These are phyloP conservation scores for Monosporozyma unispora DNA, from an alignment of 805 yeast species.

Conservation along the genomic window DNA sequence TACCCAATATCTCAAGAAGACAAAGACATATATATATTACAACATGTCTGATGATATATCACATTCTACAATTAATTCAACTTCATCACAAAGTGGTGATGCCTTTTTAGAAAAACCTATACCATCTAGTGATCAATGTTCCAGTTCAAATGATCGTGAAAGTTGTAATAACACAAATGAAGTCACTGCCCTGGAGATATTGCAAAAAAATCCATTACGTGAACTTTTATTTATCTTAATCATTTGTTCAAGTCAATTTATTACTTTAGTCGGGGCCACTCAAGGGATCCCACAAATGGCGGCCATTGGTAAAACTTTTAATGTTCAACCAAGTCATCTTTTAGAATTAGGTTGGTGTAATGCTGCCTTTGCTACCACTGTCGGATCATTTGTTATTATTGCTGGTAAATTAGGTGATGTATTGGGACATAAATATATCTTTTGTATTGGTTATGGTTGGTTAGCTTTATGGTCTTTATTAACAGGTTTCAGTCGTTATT, in stretches of 20 bases:
- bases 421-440: conserved; percentile 47
- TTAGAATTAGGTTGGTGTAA: conserved; percentile 11
- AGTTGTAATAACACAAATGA: not conserved
- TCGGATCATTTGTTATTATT: conserved; percentile 57
- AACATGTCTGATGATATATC: not conserved
- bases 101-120: not conserved
- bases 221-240: conserved; percentile 6
- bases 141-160: not conserved
- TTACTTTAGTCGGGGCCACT: conserved; percentile 7
- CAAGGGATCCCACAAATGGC: conserved; percentile 11
- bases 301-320: conserved; percentile 3
- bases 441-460: conserved; percentile 51
- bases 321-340: conserved; percentile 1
- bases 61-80: not conserved
- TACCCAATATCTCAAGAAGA: too few relatives aligned
- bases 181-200: not conserved
- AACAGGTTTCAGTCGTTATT: conserved; percentile 40
- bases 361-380: conserved; percentile 10
- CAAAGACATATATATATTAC: too few relatives aligned
- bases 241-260: conserved; percentile 7
- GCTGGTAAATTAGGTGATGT: conserved; percentile 67
- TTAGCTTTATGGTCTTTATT: conserved; percentile 48
- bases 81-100: not conserved
- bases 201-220: conserved; percentile 1
- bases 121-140: not conserved